These are phyloP conservation scores for Tetrastigma voinierianum DNA, from an alignment of 164 flowering plant genomes.

Conservation along the genomic window DNA sequence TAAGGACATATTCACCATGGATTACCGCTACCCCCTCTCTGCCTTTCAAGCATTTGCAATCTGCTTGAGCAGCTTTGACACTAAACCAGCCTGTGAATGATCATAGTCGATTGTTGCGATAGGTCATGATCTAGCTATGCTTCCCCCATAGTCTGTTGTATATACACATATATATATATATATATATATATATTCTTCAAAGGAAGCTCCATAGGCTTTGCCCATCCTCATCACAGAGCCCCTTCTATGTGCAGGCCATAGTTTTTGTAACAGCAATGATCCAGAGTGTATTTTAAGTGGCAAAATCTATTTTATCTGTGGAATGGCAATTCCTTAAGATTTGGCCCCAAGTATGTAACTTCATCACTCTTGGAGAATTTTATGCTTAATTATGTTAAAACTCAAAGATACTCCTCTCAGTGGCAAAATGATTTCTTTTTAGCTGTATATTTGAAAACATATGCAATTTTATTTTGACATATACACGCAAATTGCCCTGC, in stretches of 20 bases:
- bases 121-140: slow-evolving; percentile 10
- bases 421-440: background rate
- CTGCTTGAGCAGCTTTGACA: slow-evolving; percentile 86
- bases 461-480: slow-evolving; percentile 7
- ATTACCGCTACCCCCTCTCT: slow-evolving; percentile 77
- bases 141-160: slow-evolving; percentile 32
- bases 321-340: slow-evolving; percentile 6
- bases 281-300: slow-evolving; percentile 23
- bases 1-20: slow-evolving; percentile 90
- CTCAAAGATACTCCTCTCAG: background rate
- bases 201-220: slow-evolving; percentile 22
- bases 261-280: slow-evolving; percentile 17
- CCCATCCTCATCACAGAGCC: slow-evolving; percentile 6
- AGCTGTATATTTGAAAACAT: slow-evolving; percentile 2
- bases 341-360: background rate
- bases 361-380: background rate
- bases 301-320: slow-evolving; percentile 13
- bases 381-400: background rate
- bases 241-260: slow-evolving; percentile 17
- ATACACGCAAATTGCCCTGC: slow-evolving; percentile 3
- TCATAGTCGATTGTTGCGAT: background rate
- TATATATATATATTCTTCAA: slow-evolving; percentile 24
- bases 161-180: too few species aligned
- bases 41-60: slow-evolving; percentile 90
- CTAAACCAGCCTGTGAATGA: slow-evolving; percentile 91